These are phyloP conservation scores for Irpex rosettiformis DNA, from an alignment of 1,284 basidiomycete genomes.

Conservation along the genomic window DNA sequence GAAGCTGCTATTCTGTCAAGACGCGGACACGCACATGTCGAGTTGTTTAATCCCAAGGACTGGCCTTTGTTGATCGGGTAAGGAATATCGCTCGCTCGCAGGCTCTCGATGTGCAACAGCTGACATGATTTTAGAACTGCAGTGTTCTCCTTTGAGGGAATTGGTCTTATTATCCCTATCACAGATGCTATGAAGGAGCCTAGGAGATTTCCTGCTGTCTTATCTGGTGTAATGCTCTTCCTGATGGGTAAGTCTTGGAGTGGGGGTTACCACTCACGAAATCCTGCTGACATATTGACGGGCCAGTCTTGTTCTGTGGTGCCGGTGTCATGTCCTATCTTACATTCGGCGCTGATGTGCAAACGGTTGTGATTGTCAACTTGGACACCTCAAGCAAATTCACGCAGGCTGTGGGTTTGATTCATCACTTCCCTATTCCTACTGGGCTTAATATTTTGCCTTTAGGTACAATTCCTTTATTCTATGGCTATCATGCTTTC, in stretches of 20 bases:
- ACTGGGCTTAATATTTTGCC: neutral
- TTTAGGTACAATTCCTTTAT: slow-evolving; percentile 79
- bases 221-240: slow-evolving; percentile 90
- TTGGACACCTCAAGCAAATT: slow-evolving; percentile 83
- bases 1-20: slow-evolving; percentile 68
- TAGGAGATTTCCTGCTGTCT: slow-evolving; percentile 83
- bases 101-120: neutral
- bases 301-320: slow-evolving; percentile 79
- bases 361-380: slow-evolving; percentile 96
- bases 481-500: slow-evolving; percentile 94
- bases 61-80: slow-evolving; percentile 93
- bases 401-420: slow-evolving; percentile 73
- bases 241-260: slow-evolving; percentile 51
- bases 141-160: slow-evolving; percentile 98
- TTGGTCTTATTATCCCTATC: slow-evolving; percentile 96
- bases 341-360: slow-evolving; percentile 84
- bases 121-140: slow-evolving; percentile 63
- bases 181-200: slow-evolving; percentile 97
- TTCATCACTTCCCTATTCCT: neutral
- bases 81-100: slow-evolving; percentile 24
- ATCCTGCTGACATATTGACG: slow-evolving; percentile 12
- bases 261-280: slow-evolving; percentile 6
- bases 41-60: slow-evolving; percentile 84
- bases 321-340: slow-evolving; percentile 89
- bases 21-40: slow-evolving; percentile 78